Evolutionary conservation across 2,329 filamentous ascomycete genomes (phyloP), one percentile per base, ranked within the genome.

Genomic region (Colletotrichum spaethianum): DNA sequence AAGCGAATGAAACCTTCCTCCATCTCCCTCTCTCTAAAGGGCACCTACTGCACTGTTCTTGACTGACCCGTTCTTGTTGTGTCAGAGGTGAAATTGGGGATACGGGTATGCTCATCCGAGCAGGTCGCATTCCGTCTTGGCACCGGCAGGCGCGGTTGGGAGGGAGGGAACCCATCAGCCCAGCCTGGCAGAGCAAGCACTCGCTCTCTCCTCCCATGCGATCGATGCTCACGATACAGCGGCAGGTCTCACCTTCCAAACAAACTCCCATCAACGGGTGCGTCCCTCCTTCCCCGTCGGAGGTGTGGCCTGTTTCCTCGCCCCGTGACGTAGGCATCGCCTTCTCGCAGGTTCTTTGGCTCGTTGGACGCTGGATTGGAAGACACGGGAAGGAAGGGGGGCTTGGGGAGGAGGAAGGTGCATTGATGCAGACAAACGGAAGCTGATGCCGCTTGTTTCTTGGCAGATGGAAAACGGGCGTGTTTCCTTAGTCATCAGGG

Each of bases 381-480:
- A 69, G 55, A 46, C 40, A n/a, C 8, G 33, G 12, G 9, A 36
- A 38, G 59, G 28, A 4, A 36, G 28, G 31, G 59, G 28, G 38
- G 38, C 40, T 63, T 53, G 55, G 64, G 55, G 38, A 44, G 20
- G 36, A 38, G 63, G 56, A 67, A 65, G 55, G 38, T 28, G 48
- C 56, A 57, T 50, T 26, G 55, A 46, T 44, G 67, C 61, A 65
- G 23, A 53, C 23, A 26, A 14, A 28, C 69, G 69, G 69, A 72
- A 72, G 69, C 59, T 36, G 59, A 59, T 72, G 69, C 69, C 69
- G 69, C 33, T 38, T 33, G 59, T 44, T 62, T 72, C 69, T 72
- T 72, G 69, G 69, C 69, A 69, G 36, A 31, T 40, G 36, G 26
- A 20, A 40, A 38, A 40, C n/a, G 38, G 26, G 23, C 23, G 36